These are phyloP conservation scores for Penicillium fuscoglaucum DNA, from an alignment of 2,329 filamentous ascomycete genomes.

Conservation along the genomic window DNA sequence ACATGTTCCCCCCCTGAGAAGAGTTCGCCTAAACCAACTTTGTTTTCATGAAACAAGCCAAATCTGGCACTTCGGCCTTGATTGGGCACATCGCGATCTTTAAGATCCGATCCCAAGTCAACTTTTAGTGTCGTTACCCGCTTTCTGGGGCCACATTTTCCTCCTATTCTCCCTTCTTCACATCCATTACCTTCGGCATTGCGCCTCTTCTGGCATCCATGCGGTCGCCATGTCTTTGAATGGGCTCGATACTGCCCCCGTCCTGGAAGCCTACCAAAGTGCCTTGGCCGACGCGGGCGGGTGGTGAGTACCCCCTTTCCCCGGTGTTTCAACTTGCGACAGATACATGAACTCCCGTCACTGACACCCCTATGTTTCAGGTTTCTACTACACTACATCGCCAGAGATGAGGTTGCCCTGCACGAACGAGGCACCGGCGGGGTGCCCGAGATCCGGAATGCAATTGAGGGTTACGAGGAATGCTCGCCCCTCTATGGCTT, in stretches of 20 bases:
- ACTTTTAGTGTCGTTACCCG: conserved; percentile 4
- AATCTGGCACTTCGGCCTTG: conserved; percentile 1
- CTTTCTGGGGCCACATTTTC: conserved; percentile 14
- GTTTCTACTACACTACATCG: conserved; percentile 91
- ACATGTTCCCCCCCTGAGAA: conserved; percentile 19
- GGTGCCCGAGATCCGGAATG: conserved; percentile 76
- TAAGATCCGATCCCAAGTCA: conserved; percentile 7
- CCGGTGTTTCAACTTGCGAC: conserved; percentile 1
- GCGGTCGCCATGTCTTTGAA: conserved; percentile 80
- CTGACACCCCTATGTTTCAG: conserved; percentile 49
- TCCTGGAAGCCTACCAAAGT: conserved; percentile 81
- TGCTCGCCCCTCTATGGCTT: conserved; percentile 89
- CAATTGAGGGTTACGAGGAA: conserved; percentile 77
- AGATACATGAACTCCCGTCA: neutral
- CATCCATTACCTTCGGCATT: conserved; percentile 7
- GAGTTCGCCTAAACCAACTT: conserved; percentile 7
- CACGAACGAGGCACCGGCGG: conserved; percentile 76
- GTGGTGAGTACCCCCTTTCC: conserved; percentile 68
- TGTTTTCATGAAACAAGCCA: neutral
- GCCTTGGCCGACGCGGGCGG: conserved; percentile 81
- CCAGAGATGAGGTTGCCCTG: conserved; percentile 83
- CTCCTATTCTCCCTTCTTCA: conserved; percentile 12
- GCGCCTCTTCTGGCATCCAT: conserved; percentile 27
- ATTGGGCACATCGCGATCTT: conserved; percentile 12
- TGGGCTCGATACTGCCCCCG: conserved; percentile 77